These are phyloP conservation scores for Diaporthe helianthi DNA, from an alignment of 2,329 filamentous ascomycete species.

Conservation along the genomic window DNA sequence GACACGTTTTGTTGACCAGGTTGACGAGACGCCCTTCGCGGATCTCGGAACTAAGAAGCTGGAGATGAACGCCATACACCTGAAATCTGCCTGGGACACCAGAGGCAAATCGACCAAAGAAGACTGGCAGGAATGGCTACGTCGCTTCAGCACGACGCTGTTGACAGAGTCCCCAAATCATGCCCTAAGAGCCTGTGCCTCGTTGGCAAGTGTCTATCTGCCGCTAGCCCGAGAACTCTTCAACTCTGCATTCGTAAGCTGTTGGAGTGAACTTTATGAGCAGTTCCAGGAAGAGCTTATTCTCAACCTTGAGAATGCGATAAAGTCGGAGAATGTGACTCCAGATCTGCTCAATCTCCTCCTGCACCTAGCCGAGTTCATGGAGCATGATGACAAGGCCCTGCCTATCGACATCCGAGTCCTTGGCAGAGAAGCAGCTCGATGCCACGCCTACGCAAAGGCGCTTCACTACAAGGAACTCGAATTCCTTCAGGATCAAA, in stretches of 20 bases:
- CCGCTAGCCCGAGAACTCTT: slow-evolving; percentile 93
- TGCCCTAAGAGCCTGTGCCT: slow-evolving; percentile 90
- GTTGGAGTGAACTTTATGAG: slow-evolving; percentile 97
- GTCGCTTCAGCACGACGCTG: slow-evolving; percentile 93
- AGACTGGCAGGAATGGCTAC: slow-evolving; percentile 99
- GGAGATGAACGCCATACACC: slow-evolving; percentile 95
- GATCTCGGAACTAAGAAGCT: slow-evolving; percentile 93
- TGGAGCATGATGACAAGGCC: slow-evolving; percentile 99
- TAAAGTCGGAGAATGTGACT: slow-evolving; percentile 93
- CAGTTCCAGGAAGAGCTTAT: slow-evolving; percentile 97
- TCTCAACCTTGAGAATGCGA: slow-evolving; percentile 91
- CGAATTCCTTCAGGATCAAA: slow-evolving; percentile 97
- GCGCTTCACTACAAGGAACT: slow-evolving; percentile 98
- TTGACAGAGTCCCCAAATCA: slow-evolving; percentile 96
- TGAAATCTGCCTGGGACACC: slow-evolving; percentile 97
- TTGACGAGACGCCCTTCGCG: slow-evolving; percentile 80
- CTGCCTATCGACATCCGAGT: slow-evolving; percentile 96
- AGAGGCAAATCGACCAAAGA: slow-evolving; percentile 96
- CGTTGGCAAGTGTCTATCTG: slow-evolving; percentile 87
- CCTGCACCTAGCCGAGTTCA: slow-evolving; percentile 96
- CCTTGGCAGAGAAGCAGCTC: slow-evolving; percentile 90
- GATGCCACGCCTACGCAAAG: slow-evolving; percentile 98
- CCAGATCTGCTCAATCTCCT: slow-evolving; percentile 94
- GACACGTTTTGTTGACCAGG: slow-evolving; percentile 76
- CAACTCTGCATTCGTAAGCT: slow-evolving; percentile 98